phyloP scores from a whole-genome alignment of 2,329 filamentous ascomycete species.

The Thelonectria discophora region DNA sequence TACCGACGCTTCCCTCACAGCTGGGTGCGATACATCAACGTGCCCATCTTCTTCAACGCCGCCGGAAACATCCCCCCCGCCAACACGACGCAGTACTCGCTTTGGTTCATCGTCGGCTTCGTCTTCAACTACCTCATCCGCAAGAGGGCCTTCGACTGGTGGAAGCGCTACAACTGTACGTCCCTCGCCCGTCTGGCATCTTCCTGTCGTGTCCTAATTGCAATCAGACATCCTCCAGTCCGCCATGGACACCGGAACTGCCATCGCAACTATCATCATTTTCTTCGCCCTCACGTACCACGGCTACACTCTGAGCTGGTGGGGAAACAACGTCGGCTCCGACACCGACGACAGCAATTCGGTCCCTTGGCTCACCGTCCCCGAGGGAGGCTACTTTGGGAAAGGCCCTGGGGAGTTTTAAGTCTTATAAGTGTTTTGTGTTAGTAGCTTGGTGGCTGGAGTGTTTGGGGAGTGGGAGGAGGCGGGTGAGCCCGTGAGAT shows the following conservation, averaged over 20 bases:
- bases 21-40: conserved; percentile 21
- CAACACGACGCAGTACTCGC: conserved; percentile 21
- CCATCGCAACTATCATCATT: conserved; percentile 16
- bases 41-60: conserved; percentile 25
- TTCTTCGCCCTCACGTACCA: conserved; percentile 21
- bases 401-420: conserved; percentile 16
- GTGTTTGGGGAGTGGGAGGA: too few relatives aligned
- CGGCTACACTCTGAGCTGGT: conserved; percentile 19
- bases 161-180: conserved; percentile 26
- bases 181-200: not conserved
- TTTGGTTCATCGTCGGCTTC: conserved; percentile 22
- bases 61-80: conserved; percentile 21
- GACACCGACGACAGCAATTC: conserved; percentile 19
- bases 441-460: too few relatives aligned
- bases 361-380: conserved; percentile 19
- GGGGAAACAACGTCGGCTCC: conserved; percentile 19
- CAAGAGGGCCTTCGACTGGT: conserved; percentile 21
- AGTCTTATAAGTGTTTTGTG: not conserved
- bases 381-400: conserved; percentile 11
- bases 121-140: conserved; percentile 20
- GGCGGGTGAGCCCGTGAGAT: too few relatives aligned
- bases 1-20: conserved; percentile 19
- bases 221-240: conserved; percentile 11
- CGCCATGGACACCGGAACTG: conserved; percentile 20
- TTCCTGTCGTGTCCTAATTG: not conserved